These are phyloP conservation scores for Alnus glutinosa DNA, from an alignment of 306 rosid genomes.

Conservation along the genomic window DNA sequence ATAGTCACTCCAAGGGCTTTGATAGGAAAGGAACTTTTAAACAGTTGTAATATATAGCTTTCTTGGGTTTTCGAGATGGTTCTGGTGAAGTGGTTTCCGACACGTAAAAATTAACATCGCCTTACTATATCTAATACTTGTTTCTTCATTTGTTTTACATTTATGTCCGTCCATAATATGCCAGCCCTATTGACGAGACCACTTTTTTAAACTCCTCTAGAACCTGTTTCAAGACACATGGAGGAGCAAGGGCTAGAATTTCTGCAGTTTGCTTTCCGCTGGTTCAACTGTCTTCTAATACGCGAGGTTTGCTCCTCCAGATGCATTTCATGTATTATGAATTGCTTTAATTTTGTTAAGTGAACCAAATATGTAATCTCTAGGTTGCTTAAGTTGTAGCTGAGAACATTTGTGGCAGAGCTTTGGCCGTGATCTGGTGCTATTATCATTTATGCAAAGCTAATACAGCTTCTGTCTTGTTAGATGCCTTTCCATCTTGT, in stretches of 20 bases:
- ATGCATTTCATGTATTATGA: not conserved
- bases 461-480: conserved; percentile 33
- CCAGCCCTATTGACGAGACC: conserved; percentile 19
- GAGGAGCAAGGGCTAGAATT: conserved; percentile 92
- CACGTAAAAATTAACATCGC: conserved; percentile 5
- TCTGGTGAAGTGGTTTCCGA: too few species aligned
- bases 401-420: not conserved
- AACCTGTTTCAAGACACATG: conserved; percentile 91
- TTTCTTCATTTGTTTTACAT: not conserved
- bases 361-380: conserved; percentile 15
- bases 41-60: conserved; percentile 3
- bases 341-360: conserved; percentile 7
- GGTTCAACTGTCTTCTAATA: conserved; percentile 97
- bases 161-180: conserved; percentile 6
- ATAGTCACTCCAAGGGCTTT: conserved; percentile 17
- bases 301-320: conserved; percentile 70
- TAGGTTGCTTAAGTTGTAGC: conserved; percentile 11
- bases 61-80: not conserved
- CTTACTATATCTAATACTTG: not conserved
- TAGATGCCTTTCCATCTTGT: conserved; percentile 94
- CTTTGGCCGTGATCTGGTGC: conserved; percentile 20
- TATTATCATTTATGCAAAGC: conserved; percentile 26
- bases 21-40: conserved; percentile 1
- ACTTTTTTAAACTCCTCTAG: conserved; percentile 43
- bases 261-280: conserved; percentile 98